Percentiles rank a stretch among this genome's conserved stretches.
Evolutionary conservation across 306 rosid genomes (phyloP).

Genomic region (Abrus pulchellus): DNA sequence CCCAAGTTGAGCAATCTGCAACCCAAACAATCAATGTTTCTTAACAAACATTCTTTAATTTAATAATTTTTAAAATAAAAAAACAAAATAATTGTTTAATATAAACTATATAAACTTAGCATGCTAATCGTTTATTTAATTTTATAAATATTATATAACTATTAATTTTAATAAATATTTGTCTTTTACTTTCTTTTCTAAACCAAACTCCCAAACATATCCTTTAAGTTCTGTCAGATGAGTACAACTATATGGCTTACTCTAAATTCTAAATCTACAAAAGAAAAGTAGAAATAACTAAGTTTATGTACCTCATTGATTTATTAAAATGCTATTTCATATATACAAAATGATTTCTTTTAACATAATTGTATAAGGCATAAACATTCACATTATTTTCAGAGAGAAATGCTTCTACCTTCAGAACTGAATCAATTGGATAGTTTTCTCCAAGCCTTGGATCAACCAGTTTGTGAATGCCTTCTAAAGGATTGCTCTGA

Average conservation of each 20-base stretch:
- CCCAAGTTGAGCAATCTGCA: slow-evolving; percentile 83
- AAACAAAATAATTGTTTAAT: too few species aligned
- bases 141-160: too few species aligned
- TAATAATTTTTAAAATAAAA: too few species aligned
- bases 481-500: slow-evolving; percentile 60
- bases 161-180: too few species aligned
- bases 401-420: slow-evolving; percentile 58
- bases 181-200: too few species aligned
- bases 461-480: slow-evolving; percentile 73
- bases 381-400: not conserved
- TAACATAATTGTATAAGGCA: not conserved
- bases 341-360: not conserved
- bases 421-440: slow-evolving; percentile 74
- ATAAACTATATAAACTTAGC: too few species aligned
- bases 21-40: slow-evolving; percentile 23
- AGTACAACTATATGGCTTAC: too few species aligned
- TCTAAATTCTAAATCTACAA: not conserved
- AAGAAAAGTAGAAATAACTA: not conserved
- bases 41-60: not conserved
- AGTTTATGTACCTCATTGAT: not conserved
- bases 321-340: not conserved
- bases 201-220: too few species aligned
- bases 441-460: slow-evolving; percentile 60
- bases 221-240: too few species aligned
- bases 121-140: too few species aligned